Conservation (phyloP, 192 early-diverging fungal genomes). For the Helicostylum pulchrum region DNA sequence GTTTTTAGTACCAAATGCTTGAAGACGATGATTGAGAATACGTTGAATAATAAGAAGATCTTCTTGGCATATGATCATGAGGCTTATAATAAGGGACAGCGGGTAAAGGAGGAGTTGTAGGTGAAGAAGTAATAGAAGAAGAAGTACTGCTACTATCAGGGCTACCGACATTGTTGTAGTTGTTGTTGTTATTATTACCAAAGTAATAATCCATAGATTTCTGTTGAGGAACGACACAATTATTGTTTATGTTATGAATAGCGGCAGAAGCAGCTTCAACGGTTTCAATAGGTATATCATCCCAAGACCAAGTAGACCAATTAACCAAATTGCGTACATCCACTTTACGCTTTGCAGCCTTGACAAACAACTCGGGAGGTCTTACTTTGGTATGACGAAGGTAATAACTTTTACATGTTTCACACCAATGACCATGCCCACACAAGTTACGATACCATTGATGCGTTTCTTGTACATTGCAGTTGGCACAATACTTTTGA, state of each 20-base stretch:
- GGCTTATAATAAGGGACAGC: background rate
- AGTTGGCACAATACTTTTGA: slow-evolving; percentile 27
- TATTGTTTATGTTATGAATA: background rate
- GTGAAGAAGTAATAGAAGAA: background rate
- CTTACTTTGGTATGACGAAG: slow-evolving; percentile 25
- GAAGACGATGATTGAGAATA: background rate
- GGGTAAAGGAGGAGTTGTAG: slow-evolving; percentile 11
- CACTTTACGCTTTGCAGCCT: slow-evolving; percentile 30
- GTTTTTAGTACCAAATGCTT: background rate
- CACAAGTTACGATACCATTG: slow-evolving; percentile 38
- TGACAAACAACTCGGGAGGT: slow-evolving; percentile 28
- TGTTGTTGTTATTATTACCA: no score
- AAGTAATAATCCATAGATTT: background rate
- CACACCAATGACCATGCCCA: slow-evolving; percentile 35
- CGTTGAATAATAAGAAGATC: background rate
- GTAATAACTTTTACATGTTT: slow-evolving; percentile 36
- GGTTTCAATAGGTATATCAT: slow-evolving; percentile 8
- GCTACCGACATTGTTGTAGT: no score
- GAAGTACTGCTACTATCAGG: background rate
- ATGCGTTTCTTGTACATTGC: slow-evolving; percentile 30
- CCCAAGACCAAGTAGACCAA: slow-evolving; percentile 22
- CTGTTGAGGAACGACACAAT: background rate
- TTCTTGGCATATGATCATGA: background rate
- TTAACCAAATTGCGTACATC: slow-evolving; percentile 26
- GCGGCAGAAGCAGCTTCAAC: background rate